phyloP scores from a whole-genome alignment of 176 grass and related monocot species.

The Tillandsia leiboldiana region DNA sequence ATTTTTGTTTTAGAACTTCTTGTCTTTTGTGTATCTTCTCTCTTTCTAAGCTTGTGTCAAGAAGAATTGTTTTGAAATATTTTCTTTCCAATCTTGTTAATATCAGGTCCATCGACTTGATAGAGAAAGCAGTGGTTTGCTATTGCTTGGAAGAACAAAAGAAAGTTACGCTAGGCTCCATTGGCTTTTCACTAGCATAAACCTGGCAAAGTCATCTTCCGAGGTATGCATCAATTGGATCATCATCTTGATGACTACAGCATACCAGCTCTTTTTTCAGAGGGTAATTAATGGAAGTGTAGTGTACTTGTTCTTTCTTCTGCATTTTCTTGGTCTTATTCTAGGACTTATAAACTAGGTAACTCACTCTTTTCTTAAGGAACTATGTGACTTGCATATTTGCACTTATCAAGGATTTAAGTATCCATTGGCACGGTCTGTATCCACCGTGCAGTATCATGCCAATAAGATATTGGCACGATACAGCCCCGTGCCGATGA shows the following conservation, averaged over 20 bases:
- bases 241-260: background rate
- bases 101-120: slow-evolving; percentile 72
- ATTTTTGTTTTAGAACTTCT: background rate
- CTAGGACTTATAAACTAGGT: background rate
- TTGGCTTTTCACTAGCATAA: slow-evolving; percentile 63
- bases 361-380: background rate
- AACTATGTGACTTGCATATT: too few species aligned
- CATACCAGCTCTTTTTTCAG: background rate
- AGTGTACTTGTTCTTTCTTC: background rate
- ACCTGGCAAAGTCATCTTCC: slow-evolving; percentile 51
- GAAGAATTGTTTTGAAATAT: background rate
- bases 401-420: too few species aligned
- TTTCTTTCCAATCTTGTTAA: slow-evolving; percentile 1
- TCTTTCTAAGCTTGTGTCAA: background rate
- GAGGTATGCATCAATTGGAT: slow-evolving; percentile 31
- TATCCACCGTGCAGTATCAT: too few species aligned
- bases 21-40: background rate
- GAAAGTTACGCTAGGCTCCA: slow-evolving; percentile 51
- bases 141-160: slow-evolving; percentile 71
- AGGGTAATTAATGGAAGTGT: background rate
- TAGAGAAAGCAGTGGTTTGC: slow-evolving; percentile 66
- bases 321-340: background rate
- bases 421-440: too few species aligned
- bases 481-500: too few species aligned
- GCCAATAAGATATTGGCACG: too few species aligned